phyloP scores from a whole-genome alignment of 73 alveolate genomes.

The Symbiodinium pilosum region DNA sequence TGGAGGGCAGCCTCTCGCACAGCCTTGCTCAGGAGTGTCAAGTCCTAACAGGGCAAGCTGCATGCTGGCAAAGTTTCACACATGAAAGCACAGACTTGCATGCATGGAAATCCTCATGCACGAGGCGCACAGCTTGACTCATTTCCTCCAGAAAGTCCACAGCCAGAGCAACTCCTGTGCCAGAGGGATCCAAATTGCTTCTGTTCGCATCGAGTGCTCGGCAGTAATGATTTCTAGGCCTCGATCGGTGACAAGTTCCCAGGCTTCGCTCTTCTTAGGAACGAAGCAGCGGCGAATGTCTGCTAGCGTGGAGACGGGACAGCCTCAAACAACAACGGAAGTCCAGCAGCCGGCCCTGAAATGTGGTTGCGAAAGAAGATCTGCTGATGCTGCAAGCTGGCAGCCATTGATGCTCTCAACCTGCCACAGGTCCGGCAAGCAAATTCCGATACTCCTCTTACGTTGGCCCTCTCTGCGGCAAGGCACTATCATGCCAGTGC shows the following conservation, averaged over 20 bases:
- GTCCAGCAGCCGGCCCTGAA: background rate
- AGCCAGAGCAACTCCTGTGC: conserved; percentile 27
- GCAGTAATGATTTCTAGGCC: background rate
- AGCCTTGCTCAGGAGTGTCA: conserved; percentile 69
- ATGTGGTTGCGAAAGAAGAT: no score
- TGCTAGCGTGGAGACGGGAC: conserved; percentile 60
- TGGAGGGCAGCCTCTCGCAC: conserved; percentile 68
- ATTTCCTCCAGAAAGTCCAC: conserved; percentile 69
- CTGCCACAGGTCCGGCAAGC: background rate
- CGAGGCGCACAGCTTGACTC: conserved; percentile 78
- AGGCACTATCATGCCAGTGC: conserved; percentile 83
- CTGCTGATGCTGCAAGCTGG: background rate
- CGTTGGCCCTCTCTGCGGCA: background rate
- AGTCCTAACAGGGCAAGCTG: conserved; percentile 17
- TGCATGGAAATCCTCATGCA: conserved; percentile 19
- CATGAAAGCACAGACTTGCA: background rate
- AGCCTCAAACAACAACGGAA: background rate
- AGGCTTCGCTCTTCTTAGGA: conserved; percentile 56
- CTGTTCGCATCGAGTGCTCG: background rate
- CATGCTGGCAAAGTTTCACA: background rate
- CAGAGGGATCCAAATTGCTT: no score
- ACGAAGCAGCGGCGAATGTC: conserved; percentile 66
- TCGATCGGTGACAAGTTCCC: conserved; percentile 81
- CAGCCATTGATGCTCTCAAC: conserved; percentile 63
- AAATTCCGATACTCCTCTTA: background rate